These are phyloP conservation scores for Metschnikowia peoriensis DNA, from an alignment of 805 yeast genomes.

Conservation along the genomic window DNA sequence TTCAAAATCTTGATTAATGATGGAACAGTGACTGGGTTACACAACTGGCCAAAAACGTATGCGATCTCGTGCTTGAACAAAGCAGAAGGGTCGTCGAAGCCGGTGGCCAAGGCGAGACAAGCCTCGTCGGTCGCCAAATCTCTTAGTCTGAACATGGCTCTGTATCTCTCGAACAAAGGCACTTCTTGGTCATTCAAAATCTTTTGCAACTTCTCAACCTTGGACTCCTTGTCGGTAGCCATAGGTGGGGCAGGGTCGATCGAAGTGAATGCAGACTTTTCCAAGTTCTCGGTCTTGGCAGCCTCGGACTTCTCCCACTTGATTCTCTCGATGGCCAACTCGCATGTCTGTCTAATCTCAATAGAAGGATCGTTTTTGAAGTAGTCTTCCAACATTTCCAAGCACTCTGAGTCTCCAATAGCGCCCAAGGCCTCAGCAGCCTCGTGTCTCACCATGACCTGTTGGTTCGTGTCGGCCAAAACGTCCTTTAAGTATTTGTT, in stretches of 20 bases:
- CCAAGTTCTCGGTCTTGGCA: conserved; percentile 66
- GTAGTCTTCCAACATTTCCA: conserved; percentile 64
- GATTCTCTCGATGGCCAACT: conserved; percentile 92
- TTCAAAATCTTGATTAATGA: conserved; percentile 78
- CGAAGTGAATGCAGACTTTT: conserved; percentile 74
- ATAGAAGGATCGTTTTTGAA: conserved; percentile 70
- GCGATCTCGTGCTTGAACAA: conserved; percentile 97
- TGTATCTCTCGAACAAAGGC: conserved; percentile 89
- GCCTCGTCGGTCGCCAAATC: conserved; percentile 95
- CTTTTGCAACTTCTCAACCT: conserved; percentile 61
- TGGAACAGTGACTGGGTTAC: conserved; percentile 91
- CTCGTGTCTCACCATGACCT: conserved; percentile 97
- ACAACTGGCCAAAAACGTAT: conserved; percentile 95
- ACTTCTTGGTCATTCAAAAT: conserved; percentile 72
- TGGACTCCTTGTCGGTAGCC: conserved; percentile 53
- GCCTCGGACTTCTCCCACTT: conserved; percentile 81
- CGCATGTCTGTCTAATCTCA: conserved; percentile 96
- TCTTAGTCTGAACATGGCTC: conserved; percentile 97
- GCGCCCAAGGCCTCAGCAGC: conserved; percentile 99
- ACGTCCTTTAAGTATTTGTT: conserved; percentile 75
- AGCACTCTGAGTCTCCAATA: conserved; percentile 73
- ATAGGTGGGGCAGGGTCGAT: conserved; percentile 99
- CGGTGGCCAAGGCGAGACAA: conserved; percentile 84
- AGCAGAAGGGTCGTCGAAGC: conserved; percentile 88
- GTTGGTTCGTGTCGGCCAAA: conserved; percentile 64